These are phyloP conservation scores for Ilyonectria mors-panacis DNA, from an alignment of 2,329 filamentous ascomycete species.

Conservation along the genomic window DNA sequence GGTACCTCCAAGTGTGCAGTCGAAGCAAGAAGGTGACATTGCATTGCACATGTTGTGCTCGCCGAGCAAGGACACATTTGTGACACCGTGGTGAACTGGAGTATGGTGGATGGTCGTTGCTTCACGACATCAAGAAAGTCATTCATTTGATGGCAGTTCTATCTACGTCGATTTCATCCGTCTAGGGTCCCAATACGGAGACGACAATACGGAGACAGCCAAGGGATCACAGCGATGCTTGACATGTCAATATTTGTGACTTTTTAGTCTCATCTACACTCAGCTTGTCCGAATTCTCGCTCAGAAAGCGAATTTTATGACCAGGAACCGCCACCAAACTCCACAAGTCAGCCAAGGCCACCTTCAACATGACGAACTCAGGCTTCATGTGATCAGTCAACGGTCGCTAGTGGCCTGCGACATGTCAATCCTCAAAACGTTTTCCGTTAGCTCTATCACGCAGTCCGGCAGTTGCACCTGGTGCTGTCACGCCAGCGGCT, in stretches of 20 bases:
- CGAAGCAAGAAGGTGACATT: conserved; percentile 13
- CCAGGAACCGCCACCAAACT: not conserved
- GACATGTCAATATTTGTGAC: not conserved
- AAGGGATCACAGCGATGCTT: not conserved
- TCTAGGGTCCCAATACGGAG: not conserved
- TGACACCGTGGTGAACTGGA: conserved; percentile 15
- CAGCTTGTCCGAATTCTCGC: not conserved
- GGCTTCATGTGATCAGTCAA: not conserved
- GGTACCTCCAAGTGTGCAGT: conserved; percentile 4
- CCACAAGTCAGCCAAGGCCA: not conserved
- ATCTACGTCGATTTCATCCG: not conserved
- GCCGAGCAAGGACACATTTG: conserved; percentile 25
- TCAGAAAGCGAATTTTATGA: not conserved
- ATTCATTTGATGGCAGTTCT: not conserved
- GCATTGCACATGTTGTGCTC: conserved; percentile 34
- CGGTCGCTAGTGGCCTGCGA: not conserved
- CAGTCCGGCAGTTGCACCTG: not conserved
- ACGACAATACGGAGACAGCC: not conserved
- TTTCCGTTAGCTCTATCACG: not conserved
- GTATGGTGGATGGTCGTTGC: not conserved
- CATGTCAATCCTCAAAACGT: not conserved
- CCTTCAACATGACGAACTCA: not conserved
- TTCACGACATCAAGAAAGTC: not conserved
- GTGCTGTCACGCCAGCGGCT: not conserved
- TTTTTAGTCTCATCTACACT: no score